Evolutionary conservation across 73 alveolate species (phyloP).

Genomic region (Durusdinium trenchii): DNA sequence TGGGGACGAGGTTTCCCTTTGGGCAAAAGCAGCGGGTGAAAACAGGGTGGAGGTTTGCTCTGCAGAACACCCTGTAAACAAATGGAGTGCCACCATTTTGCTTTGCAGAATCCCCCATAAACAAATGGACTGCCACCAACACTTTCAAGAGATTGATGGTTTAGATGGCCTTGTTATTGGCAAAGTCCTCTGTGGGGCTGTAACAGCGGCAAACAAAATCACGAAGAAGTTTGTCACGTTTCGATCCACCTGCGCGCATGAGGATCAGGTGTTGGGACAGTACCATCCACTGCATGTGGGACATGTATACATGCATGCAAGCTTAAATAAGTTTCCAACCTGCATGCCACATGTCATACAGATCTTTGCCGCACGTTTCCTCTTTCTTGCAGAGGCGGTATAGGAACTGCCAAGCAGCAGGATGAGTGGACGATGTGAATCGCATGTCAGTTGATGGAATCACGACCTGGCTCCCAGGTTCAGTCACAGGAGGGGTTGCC

Average conservation of each 20-base stretch:
- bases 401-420: constrained; percentile 52
- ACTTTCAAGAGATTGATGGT: too few species aligned
- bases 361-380: neutral
- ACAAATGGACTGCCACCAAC: too few species aligned
- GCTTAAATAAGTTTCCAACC: neutral
- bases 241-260: neutral
- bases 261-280: neutral
- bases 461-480: neutral
- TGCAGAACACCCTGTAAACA: too few species aligned
- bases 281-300: neutral
- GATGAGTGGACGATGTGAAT: constrained; percentile 48
- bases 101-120: too few species aligned
- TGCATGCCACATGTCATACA: constrained; percentile 45
- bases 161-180: constrained; percentile 26
- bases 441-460: neutral
- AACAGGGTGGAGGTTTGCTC: too few species aligned
- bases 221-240: neutral
- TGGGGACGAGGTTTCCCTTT: too few species aligned
- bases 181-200: neutral
- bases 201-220: constrained; percentile 73
- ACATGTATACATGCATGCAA: neutral
- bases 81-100: too few species aligned
- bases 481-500: neutral
- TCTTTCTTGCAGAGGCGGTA: constrained; percentile 1
- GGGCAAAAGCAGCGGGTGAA: too few species aligned